Conservation (phyloP, 148 eudicot species). For the Hydrangea macrophylla region DNA sequence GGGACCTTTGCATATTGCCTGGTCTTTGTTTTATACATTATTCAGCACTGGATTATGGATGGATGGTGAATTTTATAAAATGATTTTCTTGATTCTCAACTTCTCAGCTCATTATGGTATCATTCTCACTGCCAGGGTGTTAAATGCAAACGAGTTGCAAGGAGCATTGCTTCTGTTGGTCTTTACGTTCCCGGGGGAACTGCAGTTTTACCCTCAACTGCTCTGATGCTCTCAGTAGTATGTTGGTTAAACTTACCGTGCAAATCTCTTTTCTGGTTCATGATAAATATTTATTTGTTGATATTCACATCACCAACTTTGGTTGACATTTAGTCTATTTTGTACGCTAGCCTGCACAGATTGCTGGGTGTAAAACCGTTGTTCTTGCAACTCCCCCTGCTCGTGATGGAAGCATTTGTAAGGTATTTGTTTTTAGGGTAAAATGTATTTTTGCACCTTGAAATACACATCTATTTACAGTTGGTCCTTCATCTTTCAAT, state of each 20-base stretch:
- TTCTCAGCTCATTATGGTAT: conserved; percentile 5
- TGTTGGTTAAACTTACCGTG: conserved; percentile 25
- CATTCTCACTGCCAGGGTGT: conserved; percentile 64
- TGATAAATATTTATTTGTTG: conserved; percentile 4
- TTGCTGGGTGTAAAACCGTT: conserved; percentile 93
- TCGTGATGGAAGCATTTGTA: conserved; percentile 88
- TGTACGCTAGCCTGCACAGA: conserved; percentile 80
- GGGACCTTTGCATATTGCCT: too few relatives aligned
- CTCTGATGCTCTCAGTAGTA: conserved; percentile 97
- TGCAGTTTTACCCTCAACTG: conserved; percentile 97
- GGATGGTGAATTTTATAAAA: too few relatives aligned
- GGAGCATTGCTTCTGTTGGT: conserved; percentile 88
- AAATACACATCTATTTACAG: too few relatives aligned
- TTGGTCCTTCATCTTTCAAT: too few relatives aligned
- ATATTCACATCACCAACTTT: background rate
- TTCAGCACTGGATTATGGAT: too few relatives aligned
- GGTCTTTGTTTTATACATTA: too few relatives aligned
- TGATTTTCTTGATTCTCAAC: conserved; percentile 16
- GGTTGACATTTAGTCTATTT: conserved; percentile 12
- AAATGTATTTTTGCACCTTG: too few relatives aligned
- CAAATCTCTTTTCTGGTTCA: conserved; percentile 5
- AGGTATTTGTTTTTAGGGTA: conserved; percentile 58
- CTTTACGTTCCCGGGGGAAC: conserved; percentile 99
- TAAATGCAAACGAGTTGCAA: conserved; percentile 89
- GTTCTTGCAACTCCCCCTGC: conserved; percentile 97